Base-by-base conservation (phyloP, 441 rosid species). In the Pelargonium citronellum region DNA sequence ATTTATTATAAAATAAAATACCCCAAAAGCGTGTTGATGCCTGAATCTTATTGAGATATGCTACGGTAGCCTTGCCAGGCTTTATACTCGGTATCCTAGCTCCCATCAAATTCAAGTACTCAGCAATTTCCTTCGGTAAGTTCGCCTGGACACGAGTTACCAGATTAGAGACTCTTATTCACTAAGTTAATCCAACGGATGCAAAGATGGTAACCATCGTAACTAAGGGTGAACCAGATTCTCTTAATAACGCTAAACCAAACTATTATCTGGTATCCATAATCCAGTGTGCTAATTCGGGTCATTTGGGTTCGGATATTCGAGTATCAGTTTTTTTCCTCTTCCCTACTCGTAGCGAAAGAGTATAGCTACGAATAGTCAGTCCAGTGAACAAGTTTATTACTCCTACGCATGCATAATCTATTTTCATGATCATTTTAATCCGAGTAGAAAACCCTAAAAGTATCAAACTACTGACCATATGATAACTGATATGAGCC, bases 1-100 rank as follows among this genome's bases (percentile, higher is more conserved):
- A 30, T 63, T 53, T 46, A 22, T 37, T 44, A 10, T 16, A 69
- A 17, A 71, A 70, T 22, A 22, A 72, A 71, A 69, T 87, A 94
- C 98, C 98, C 98, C 98, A 91, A 83, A 94, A 91, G 69, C 97
- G 91, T 16, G 98, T 88, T 61, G 98, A 94, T 82, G 95, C 96
- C 82, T 94, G 98, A 76, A 94, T 81, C 82, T 85, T 87, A 0
- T 89, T 79, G 55, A 91, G 86, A 82, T 91, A 89, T 73, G 87
- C 96, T 68, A 91, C 84, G n/a, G 97, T 94, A 67, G 96, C 96
- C 78, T 86, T 93, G 79, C 98, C 97, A 39, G 97, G 98, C 81
- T 94, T 94, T 73, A 91, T 71, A 74, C 88, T 88, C 43, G 98
- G 96, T 78, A 94, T 89, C 81, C 97, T 85, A 22, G 98, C 97